These are phyloP conservation scores for Coemansia sp. DNA, from an alignment of 192 early-diverging fungal genomes.

Conservation along the genomic window DNA sequence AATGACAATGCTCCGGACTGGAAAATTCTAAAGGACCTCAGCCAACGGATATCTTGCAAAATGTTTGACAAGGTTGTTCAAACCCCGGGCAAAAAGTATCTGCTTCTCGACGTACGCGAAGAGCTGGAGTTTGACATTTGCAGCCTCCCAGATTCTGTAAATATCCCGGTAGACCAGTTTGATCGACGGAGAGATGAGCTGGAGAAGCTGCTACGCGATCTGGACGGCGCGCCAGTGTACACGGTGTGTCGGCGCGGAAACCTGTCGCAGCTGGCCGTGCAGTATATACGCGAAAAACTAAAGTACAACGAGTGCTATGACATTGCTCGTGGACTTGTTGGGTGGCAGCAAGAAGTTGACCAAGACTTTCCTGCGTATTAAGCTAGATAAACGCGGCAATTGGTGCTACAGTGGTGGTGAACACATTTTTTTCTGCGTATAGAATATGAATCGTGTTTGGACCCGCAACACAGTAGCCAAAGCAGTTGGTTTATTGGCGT, in stretches of 20 bases:
- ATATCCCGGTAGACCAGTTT: slow-evolving; percentile 58
- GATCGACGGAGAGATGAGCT: slow-evolving; percentile 27
- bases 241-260: slow-evolving; percentile 88
- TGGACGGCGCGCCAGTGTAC: slow-evolving; percentile 63
- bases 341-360: slow-evolving; percentile 79
- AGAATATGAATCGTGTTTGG: too few relatives aligned
- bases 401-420: too few relatives aligned
- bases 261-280: slow-evolving; percentile 85
- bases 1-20: slow-evolving; percentile 66
- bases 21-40: slow-evolving; percentile 35
- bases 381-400: neutral
- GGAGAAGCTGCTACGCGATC: slow-evolving; percentile 37
- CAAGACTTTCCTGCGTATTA: slow-evolving; percentile 79
- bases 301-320: slow-evolving; percentile 70
- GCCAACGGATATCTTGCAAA: slow-evolving; percentile 55
- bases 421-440: slow-evolving; percentile 4
- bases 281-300: slow-evolving; percentile 64
- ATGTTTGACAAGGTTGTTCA: slow-evolving; percentile 56
- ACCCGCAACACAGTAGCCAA: too few relatives aligned
- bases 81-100: slow-evolving; percentile 35
- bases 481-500: too few relatives aligned
- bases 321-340: slow-evolving; percentile 76
- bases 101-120: slow-evolving; percentile 92
- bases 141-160: slow-evolving; percentile 64
- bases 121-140: slow-evolving; percentile 83